Percentiles rank a stretch among this genome's conserved stretches.
These are phyloP conservation scores for Didymella sp. DNA, from an alignment of 2,329 filamentous ascomycete genomes.

Conservation along the genomic window DNA sequence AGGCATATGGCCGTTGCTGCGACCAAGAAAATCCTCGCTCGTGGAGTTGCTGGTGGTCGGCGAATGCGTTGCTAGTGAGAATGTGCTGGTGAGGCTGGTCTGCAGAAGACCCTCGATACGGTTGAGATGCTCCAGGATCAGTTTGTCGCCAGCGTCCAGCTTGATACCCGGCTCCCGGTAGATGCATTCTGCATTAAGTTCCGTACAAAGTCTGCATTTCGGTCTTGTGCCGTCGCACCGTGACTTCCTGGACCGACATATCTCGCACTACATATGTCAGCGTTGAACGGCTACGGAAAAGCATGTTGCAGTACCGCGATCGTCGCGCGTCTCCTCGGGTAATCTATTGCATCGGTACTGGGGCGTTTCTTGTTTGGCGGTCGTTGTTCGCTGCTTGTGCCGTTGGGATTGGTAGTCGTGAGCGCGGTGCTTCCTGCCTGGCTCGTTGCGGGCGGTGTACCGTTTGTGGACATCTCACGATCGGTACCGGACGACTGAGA, in stretches of 20 bases:
- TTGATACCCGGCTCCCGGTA: constrained; percentile 88
- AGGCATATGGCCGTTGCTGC: constrained; percentile 47
- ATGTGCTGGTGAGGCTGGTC: constrained; percentile 65
- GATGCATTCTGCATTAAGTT: constrained; percentile 81
- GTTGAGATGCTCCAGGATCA: constrained; percentile 79
- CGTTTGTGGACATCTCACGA: constrained; percentile 47
- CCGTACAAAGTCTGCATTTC: constrained; percentile 83
- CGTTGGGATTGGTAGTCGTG: constrained; percentile 40
- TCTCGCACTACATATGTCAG: constrained; percentile 70
- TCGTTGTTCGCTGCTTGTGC: constrained; percentile 34
- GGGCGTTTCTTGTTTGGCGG: constrained; percentile 47
- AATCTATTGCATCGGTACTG: constrained; percentile 53
- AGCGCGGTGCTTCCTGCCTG: constrained; percentile 40
- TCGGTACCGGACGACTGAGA: constrained; percentile 53
- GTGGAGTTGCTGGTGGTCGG: constrained; percentile 54
- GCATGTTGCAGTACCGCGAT: constrained; percentile 47
- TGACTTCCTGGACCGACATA: constrained; percentile 80
- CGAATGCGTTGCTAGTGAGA: constrained; percentile 65
- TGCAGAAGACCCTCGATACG: constrained; percentile 82
- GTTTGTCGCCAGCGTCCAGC: constrained; percentile 83
- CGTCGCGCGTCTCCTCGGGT: constrained; percentile 51
- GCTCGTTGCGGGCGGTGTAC: constrained; percentile 36
- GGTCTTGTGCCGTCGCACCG: constrained; percentile 80
- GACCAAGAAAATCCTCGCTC: constrained; percentile 52
- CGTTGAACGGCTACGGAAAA: constrained; percentile 3